Evolutionary conservation across 108 stramenopile genomes (phyloP).

Genomic region (Epipyxis sp.): DNA sequence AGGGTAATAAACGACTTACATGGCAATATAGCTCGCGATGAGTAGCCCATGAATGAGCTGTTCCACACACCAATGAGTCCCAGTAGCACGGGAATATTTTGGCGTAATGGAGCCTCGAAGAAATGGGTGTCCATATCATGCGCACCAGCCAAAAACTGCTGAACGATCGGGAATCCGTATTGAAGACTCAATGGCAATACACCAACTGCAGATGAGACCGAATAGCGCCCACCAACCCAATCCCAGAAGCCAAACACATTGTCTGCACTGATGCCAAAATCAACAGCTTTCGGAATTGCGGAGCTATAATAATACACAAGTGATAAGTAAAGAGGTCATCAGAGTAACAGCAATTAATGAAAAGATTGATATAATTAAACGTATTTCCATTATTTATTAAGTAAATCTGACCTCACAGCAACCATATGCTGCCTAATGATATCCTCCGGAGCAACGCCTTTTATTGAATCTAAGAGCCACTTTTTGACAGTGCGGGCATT

Average conservation of each 20-base stretch:
- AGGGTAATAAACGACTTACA: too few relatives aligned
- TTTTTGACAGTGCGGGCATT: slow-evolving; percentile 92
- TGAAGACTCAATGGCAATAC: slow-evolving; percentile 83
- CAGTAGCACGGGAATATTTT: slow-evolving; percentile 94
- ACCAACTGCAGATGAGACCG: slow-evolving; percentile 62
- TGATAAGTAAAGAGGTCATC: slow-evolving; percentile 39
- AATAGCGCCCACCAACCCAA: slow-evolving; percentile 93
- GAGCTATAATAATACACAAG: too few relatives aligned
- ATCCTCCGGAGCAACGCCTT: slow-evolving; percentile 53
- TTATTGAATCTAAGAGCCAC: slow-evolving; percentile 88
- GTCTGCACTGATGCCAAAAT: slow-evolving; percentile 79
- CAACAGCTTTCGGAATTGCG: slow-evolving; percentile 39
- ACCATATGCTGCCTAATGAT: slow-evolving; percentile 91
- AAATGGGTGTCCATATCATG: slow-evolving; percentile 95
- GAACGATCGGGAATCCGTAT: slow-evolving; percentile 70
- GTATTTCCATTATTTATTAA: too few relatives aligned
- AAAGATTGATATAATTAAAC: slow-evolving; percentile 7
- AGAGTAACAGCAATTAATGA: slow-evolving; percentile 7
- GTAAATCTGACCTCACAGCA: too few relatives aligned
- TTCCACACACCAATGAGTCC: slow-evolving; percentile 98
- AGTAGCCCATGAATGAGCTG: slow-evolving; percentile 89
- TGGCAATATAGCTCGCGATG: slow-evolving; percentile 79
- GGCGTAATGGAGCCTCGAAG: slow-evolving; percentile 70
- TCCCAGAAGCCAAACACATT: slow-evolving; percentile 93
- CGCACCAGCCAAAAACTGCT: slow-evolving; percentile 81